These are phyloP conservation scores for Fusarium sp. DNA, from an alignment of 2,329 filamentous ascomycete species.

Conservation along the genomic window DNA sequence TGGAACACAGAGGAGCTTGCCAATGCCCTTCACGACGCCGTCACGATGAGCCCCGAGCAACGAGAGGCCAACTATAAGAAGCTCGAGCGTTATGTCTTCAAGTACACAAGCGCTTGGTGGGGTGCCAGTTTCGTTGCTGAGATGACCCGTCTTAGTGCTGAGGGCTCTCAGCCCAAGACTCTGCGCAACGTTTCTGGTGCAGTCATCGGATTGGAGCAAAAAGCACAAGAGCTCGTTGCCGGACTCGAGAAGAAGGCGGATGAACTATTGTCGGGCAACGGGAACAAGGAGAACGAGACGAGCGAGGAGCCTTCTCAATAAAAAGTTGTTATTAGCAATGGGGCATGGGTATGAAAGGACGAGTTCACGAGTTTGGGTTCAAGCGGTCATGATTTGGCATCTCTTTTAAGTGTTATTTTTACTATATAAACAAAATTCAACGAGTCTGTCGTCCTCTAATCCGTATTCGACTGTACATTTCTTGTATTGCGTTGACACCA, in stretches of 20 bases:
- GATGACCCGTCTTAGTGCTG: constrained; percentile 67
- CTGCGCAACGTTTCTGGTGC: constrained; percentile 56
- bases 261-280: constrained; percentile 22
- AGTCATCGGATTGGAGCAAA: constrained; percentile 50
- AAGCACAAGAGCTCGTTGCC: constrained; percentile 43
- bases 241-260: constrained; percentile 39
- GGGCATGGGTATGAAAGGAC: constrained; percentile 34
- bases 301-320: constrained; percentile 24
- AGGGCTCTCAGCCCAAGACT: constrained; percentile 55
- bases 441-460: neutral
- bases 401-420: constrained; percentile 29
- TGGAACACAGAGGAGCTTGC: constrained; percentile 98
- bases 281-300: constrained; percentile 36
- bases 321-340: constrained; percentile 20
- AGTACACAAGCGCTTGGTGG: constrained; percentile 98
- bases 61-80: constrained; percentile 89
- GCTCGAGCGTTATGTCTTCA: constrained; percentile 93
- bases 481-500: neutral
- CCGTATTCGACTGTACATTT: neutral
- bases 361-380: constrained; percentile 41
- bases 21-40: constrained; percentile 93
- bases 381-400: constrained; percentile 43
- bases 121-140: constrained; percentile 92
- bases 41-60: constrained; percentile 94
- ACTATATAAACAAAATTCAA: constrained; percentile 19